These are phyloP conservation scores for Globisporangium nunn DNA, from an alignment of 352 stramenopile genomes.

Conservation along the genomic window DNA sequence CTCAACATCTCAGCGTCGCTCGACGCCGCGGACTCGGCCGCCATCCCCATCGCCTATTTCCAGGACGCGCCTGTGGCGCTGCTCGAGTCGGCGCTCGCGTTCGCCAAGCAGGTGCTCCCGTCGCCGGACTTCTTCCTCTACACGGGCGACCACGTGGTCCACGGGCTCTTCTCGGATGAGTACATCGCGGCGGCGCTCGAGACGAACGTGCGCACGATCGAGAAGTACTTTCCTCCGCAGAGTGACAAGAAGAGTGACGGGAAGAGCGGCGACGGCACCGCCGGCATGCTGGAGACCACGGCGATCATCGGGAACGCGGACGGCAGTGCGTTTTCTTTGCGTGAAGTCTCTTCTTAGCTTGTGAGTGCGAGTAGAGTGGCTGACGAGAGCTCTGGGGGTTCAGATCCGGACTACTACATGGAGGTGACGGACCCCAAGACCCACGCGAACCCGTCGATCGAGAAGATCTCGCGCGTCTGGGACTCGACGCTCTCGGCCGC, in stretches of 20 bases:
- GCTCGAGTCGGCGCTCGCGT: conserved; percentile 59
- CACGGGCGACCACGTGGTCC: conserved; percentile 70
- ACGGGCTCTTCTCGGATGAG: conserved; percentile 53
- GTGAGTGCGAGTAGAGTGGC: too few relatives aligned
- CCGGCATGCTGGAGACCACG: conserved; percentile 35
- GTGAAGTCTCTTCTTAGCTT: neutral
- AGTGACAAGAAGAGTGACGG: conserved; percentile 6
- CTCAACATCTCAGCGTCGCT: conserved; percentile 64
- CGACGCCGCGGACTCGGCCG: conserved; percentile 21
- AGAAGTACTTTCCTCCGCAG: conserved; percentile 51
- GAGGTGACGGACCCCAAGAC: conserved; percentile 51
- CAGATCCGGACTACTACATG: conserved; percentile 73
- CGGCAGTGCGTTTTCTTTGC: conserved; percentile 28
- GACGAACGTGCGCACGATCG: conserved; percentile 55
- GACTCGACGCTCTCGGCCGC: conserved; percentile 33
- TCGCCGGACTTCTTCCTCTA: conserved; percentile 72
- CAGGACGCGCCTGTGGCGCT: conserved; percentile 45
- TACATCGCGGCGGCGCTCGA: conserved; percentile 59
- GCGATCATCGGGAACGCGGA: conserved; percentile 81
- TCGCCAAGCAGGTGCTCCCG: conserved; percentile 44
- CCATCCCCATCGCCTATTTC: conserved; percentile 39
- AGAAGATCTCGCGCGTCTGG: conserved; percentile 50
- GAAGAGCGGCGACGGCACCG: too few relatives aligned
- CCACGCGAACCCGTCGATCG: conserved; percentile 50
- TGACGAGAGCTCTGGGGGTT: too few relatives aligned